phyloP scores from a whole-genome alignment of 129 eudicot species.

The Centrapalus pauciflorus region DNA sequence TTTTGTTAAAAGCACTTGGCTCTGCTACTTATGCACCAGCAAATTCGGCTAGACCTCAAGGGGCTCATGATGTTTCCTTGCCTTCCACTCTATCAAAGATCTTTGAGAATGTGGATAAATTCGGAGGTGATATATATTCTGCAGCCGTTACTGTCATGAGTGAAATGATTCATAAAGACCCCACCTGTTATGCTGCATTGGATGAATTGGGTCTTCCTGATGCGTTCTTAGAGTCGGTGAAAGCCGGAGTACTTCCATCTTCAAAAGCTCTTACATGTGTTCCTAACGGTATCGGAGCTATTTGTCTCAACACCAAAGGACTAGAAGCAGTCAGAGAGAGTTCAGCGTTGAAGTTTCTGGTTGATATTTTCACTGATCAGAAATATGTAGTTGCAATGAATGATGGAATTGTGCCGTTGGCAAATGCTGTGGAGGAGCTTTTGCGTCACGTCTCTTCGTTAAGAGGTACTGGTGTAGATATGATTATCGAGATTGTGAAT shows the following conservation, averaged over 20 bases:
- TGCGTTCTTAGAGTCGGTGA: constrained; percentile 71
- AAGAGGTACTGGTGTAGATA: constrained; percentile 79
- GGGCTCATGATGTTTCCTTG: constrained; percentile 63
- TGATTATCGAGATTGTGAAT: constrained; percentile 69
- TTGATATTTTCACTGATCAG: constrained; percentile 65
- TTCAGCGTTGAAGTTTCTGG: constrained; percentile 68
- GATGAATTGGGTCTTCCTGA: constrained; percentile 89
- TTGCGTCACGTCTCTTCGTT: constrained; percentile 83
- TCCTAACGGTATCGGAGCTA: constrained; percentile 91
- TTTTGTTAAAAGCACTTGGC: constrained; percentile 84
- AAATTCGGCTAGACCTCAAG: constrained; percentile 64
- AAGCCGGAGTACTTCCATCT: constrained; percentile 70
- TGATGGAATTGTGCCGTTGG: constrained; percentile 86
- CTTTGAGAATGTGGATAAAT: constrained; percentile 63
- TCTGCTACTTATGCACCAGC: constrained; percentile 91
- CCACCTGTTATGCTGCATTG: constrained; percentile 74
- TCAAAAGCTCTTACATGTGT: constrained; percentile 87
- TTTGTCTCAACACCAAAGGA: constrained; percentile 91
- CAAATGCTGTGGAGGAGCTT: constrained; percentile 96
- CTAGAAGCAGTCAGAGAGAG: constrained; percentile 77
- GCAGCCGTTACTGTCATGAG: constrained; percentile 95
- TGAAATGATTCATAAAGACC: constrained; percentile 97
- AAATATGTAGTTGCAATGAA: constrained; percentile 76
- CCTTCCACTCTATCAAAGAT: constrained; percentile 63
- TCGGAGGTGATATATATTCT: constrained; percentile 91